These are phyloP conservation scores for Cetradonia linearis DNA, from an alignment of 495 filamentous ascomycete species.

Conservation along the genomic window DNA sequence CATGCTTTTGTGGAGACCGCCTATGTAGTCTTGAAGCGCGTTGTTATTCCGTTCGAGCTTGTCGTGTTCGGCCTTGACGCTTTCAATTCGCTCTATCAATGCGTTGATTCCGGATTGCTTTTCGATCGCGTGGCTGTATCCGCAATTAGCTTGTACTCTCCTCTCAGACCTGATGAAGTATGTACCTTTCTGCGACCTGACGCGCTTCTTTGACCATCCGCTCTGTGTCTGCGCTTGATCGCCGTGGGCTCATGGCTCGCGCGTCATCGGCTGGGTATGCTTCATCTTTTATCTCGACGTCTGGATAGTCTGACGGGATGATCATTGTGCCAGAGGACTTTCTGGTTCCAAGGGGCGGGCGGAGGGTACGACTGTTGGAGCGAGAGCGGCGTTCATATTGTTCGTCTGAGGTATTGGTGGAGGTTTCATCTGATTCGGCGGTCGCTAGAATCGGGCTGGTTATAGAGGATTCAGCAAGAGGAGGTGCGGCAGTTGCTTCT, in stretches of 20 bases:
- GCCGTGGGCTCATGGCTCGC: slow-evolving; percentile 84
- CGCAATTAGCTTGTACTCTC: background rate
- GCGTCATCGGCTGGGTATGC: slow-evolving; percentile 78
- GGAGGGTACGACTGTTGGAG: slow-evolving; percentile 33
- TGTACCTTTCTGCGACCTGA: slow-evolving; percentile 50
- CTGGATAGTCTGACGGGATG: slow-evolving; percentile 60
- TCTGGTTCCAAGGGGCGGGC: slow-evolving; percentile 47
- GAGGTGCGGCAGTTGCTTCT: background rate
- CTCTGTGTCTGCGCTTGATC: slow-evolving; percentile 82
- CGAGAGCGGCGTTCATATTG: slow-evolving; percentile 11
- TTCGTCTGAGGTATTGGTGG: slow-evolving; percentile 9
- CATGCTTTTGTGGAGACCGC: slow-evolving; percentile 44
- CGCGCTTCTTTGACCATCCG: slow-evolving; percentile 72
- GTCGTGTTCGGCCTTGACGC: slow-evolving; percentile 86
- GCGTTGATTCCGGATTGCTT: slow-evolving; percentile 81
- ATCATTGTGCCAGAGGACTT: slow-evolving; percentile 75
- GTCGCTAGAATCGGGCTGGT: background rate
- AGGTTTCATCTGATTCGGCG: slow-evolving; percentile 10
- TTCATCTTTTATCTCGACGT: slow-evolving; percentile 55
- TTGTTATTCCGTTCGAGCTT: slow-evolving; percentile 91
- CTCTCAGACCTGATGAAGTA: slow-evolving; percentile 25
- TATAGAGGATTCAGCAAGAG: background rate
- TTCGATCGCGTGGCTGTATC: slow-evolving; percentile 66
- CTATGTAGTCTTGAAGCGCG: slow-evolving; percentile 79
- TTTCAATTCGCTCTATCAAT: slow-evolving; percentile 84